A percentile compares a stretch with the other conserved stretches of the same genome.
These are phyloP conservation scores for Larix sibirica DNA, from an alignment of 83 land plant genomes.

Conservation along the genomic window DNA sequence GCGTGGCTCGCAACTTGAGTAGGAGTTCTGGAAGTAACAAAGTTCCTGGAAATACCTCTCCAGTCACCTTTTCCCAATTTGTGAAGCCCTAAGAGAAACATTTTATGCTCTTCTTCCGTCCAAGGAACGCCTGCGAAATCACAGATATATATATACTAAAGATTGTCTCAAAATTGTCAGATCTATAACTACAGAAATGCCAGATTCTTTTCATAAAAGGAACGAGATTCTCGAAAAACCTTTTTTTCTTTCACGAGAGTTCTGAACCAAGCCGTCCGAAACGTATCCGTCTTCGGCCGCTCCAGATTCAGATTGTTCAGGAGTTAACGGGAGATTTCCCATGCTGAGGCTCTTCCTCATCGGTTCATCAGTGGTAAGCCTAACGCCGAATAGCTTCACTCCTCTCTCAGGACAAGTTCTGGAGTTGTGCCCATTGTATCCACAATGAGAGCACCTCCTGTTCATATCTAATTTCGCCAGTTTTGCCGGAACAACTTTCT, in stretches of 20 bases:
- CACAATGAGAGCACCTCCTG: conserved; percentile 72
- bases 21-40: conserved; percentile 23
- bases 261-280: conserved; percentile 15
- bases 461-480: conserved; percentile 34
- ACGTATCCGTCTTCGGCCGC: conserved; percentile 13
- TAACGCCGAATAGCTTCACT: conserved; percentile 68
- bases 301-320: conserved; percentile 12
- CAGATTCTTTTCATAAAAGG: background rate
- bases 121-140: conserved; percentile 18
- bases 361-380: conserved; percentile 34
- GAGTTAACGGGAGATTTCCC: conserved; percentile 16
- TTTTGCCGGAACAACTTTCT: background rate
- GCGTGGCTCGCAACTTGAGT: conserved; percentile 22
- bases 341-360: conserved; percentile 69
- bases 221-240: background rate
- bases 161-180: background rate
- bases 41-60: conserved; percentile 23
- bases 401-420: conserved; percentile 58
- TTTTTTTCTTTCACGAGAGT: conserved; percentile 17
- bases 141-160: background rate
- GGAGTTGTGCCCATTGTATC: conserved; percentile 70
- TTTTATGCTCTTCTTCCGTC: conserved; percentile 25
- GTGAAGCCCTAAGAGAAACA: conserved; percentile 18
- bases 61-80: conserved; percentile 26
- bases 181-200: background rate